A percentile compares a stretch with the other conserved stretches of the same genome.
These are phyloP conservation scores for Medicago ruthenica DNA, from an alignment of 306 rosid genomes.

Conservation along the genomic window DNA sequence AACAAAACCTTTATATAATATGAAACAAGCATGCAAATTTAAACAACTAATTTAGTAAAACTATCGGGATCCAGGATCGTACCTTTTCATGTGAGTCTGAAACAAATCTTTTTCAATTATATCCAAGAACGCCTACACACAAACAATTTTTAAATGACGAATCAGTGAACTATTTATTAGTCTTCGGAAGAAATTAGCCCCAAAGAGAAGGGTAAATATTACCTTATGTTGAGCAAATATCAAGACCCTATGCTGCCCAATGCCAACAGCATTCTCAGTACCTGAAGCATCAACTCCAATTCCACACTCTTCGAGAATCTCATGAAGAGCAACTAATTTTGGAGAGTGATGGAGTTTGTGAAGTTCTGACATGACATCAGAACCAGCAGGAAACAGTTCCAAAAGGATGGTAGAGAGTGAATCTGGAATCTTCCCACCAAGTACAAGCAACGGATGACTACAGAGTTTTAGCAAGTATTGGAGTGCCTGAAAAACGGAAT, in stretches of 20 bases:
- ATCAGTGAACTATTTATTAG: slow-evolving; percentile 21
- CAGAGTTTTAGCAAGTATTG: slow-evolving; percentile 95
- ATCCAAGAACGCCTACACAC: slow-evolving; percentile 89
- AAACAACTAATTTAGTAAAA: slow-evolving; percentile 10
- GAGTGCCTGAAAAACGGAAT: slow-evolving; percentile 73
- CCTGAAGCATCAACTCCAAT: slow-evolving; percentile 81
- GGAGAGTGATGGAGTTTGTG: slow-evolving; percentile 92
- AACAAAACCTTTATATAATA: slow-evolving; percentile 12
- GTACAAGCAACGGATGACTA: slow-evolving; percentile 93
- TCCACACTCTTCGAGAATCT: slow-evolving; percentile 98
- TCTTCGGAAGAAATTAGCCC: slow-evolving; percentile 35
- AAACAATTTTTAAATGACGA: slow-evolving; percentile 38
- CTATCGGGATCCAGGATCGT: slow-evolving; percentile 43
- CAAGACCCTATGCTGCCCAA: slow-evolving; percentile 96
- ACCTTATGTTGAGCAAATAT: slow-evolving; percentile 98
- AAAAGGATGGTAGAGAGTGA: slow-evolving; percentile 62
- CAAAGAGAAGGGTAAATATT: slow-evolving; percentile 31
- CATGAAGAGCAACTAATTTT: slow-evolving; percentile 90
- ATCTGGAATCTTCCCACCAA: slow-evolving; percentile 76
- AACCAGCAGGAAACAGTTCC: slow-evolving; percentile 63
- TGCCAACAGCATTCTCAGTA: slow-evolving; percentile 67
- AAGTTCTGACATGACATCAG: slow-evolving; percentile 76
- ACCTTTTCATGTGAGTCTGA: slow-evolving; percentile 87
- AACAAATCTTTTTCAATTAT: slow-evolving; percentile 93
- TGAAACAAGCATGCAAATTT: slow-evolving; percentile 34